Percentiles rank a stretch among this genome's conserved stretches.
Evolutionary conservation across 805 yeast species (phyloP).

Genomic region (Pichia occidentalis): DNA sequence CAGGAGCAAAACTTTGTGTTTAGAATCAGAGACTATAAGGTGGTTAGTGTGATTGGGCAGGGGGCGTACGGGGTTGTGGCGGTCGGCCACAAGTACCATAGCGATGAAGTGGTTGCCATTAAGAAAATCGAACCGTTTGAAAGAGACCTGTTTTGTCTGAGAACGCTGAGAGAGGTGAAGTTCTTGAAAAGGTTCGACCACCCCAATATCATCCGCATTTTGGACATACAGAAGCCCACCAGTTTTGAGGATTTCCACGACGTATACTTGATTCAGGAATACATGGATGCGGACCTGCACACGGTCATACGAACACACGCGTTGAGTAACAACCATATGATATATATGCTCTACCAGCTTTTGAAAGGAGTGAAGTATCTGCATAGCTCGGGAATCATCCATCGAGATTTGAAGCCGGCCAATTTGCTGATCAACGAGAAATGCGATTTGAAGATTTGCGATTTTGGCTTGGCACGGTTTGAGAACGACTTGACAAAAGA

Average conservation of each 20-base stretch:
- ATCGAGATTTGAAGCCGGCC: slow-evolving; percentile 72
- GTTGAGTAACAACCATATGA: slow-evolving; percentile 60
- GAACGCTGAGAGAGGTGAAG: slow-evolving; percentile 67
- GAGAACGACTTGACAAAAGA: slow-evolving; percentile 35
- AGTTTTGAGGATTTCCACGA: slow-evolving; percentile 57
- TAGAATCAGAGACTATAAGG: slow-evolving; percentile 56
- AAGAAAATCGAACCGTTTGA: slow-evolving; percentile 71
- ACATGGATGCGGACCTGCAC: slow-evolving; percentile 71
- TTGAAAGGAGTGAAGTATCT: slow-evolving; percentile 63
- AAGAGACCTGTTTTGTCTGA: slow-evolving; percentile 54
- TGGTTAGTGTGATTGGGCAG: slow-evolving; percentile 60
- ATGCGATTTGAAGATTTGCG: slow-evolving; percentile 73
- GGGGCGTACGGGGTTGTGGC: slow-evolving; percentile 83
- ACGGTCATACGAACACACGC: slow-evolving; percentile 50
- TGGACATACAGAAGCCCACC: slow-evolving; percentile 60
- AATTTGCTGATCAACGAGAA: slow-evolving; percentile 60
- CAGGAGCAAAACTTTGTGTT: slow-evolving; percentile 44
- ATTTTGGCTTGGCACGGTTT: slow-evolving; percentile 66
- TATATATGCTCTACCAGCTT: slow-evolving; percentile 65
- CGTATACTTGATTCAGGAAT: slow-evolving; percentile 69
- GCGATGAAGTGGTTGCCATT: slow-evolving; percentile 60
- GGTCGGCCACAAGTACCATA: slow-evolving; percentile 56
- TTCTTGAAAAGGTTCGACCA: slow-evolving; percentile 61
- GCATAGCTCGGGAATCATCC: slow-evolving; percentile 68
- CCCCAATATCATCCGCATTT: slow-evolving; percentile 62